Conservation (phyloP, 768 basidiomycete species). For the Mycena belliarum region DNA sequence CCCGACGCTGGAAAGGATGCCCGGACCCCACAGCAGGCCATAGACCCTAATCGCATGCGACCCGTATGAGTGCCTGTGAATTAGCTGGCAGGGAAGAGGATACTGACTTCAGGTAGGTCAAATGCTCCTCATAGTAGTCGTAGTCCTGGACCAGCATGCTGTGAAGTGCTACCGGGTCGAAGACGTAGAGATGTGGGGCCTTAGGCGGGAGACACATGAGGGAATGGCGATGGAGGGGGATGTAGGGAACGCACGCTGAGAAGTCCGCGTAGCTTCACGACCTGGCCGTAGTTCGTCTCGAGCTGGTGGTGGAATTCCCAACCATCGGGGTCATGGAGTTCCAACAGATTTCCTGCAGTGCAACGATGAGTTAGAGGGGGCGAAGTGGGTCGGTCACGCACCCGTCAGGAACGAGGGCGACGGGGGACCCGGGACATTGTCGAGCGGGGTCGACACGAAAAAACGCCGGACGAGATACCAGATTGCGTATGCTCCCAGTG, state of each 20-base stretch:
- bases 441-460: no score
- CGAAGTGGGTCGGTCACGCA: no score
- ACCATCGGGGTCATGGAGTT: background rate
- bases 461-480: no score
- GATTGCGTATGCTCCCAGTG: no score
- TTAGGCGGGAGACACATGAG: background rate
- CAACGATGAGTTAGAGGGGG: no score
- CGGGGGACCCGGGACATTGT: no score
- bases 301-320: background rate
- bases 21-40: background rate
- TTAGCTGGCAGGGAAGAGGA: background rate
- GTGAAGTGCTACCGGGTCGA: constrained; percentile 5
- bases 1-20: background rate
- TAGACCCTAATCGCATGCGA: background rate
- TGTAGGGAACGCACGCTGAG: background rate
- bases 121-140: background rate
- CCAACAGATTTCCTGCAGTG: background rate
- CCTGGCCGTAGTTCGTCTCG: constrained; percentile 1
- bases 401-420: no score
- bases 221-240: background rate
- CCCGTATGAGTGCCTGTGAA: no score
- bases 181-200: background rate
- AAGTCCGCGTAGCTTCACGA: background rate
- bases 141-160: background rate
- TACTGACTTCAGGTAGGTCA: background rate